Evolutionary conservation across 1,284 basidiomycete species (phyloP), one percentile per base, ranked within the genome.

Genomic region (Boletus semigastroideus): DNA sequence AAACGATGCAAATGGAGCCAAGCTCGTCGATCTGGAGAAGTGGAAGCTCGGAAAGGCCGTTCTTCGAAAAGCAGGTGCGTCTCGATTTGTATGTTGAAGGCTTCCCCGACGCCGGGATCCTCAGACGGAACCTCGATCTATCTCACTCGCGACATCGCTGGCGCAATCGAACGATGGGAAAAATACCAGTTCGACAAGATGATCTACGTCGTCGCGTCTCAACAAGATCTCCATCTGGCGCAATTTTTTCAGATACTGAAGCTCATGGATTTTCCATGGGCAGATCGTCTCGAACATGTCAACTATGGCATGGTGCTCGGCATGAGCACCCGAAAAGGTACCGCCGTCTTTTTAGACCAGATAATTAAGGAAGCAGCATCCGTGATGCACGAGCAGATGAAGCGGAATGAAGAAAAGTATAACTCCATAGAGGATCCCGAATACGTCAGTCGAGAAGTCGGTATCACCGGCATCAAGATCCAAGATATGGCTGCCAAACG

Each of bases 341-440:
- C 93, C 0, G 96, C 92, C 43, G 94, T 98, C 43, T 98, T 98
- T 82, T 77, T 99, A 38, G 89, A 98, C 66, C 82, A 98, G 71
- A 98, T 99, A 64, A 88, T 99, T 66, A 82, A 88, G 62, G 94
- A 97, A 68, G 94, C 96, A 1, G 83, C 86, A 20, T 80, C 84
- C 49, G 87, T 90, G 53, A 99, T 99, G 96, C 92, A 94, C 73
- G 93, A 95, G 58, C 92, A 96, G 70, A 99, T 99, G 97, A 80
- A 78, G 71, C 88, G 87, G 72, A 98, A 98, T 69, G 89, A 93
- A 72, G 92, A 85, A 53, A 99, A 99, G 75, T 98, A 97, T 65
- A 83, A 78, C 2, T 86, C 87, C 42, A 82, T 99, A 50, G 92
- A 94, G 66, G 86, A 99, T 72, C 95, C 95, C 1, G 88, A 93